Evolutionary conservation across 1,284 basidiomycete species (phyloP), one percentile per base, ranked within the genome.

Genomic region (Wallemia hederae): DNA sequence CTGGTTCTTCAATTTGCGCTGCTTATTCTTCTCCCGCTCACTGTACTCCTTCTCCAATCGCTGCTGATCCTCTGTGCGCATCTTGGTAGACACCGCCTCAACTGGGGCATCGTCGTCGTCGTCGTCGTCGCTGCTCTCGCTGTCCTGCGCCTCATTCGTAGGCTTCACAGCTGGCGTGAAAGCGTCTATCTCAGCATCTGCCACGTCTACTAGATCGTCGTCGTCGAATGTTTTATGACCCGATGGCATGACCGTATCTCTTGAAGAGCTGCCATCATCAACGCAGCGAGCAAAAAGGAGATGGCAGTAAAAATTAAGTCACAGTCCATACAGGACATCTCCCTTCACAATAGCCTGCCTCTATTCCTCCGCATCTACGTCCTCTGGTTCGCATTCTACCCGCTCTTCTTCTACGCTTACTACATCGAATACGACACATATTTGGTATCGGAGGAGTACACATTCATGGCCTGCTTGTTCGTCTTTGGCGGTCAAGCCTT

Each of bases 361-460:
- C 76, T 81, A 72, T 79, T 81, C 66, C 76, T 76, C 24, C 81
- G 91, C 67, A 69, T 94, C 62, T 98, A 98, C 71, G 79, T 89
- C 70, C 75, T 90, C 17, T 78, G 61, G 61, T 59, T 62, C 49
- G 59, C 78, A 1, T 75, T 92, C 62, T 98, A 97, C 69, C 90
- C 90, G 0, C 69, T 91, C 27, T 79, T 90, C 59, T 87, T 85
- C 56, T 94, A 91, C 70, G 82, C 91, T 25, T 97, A 94, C 75
- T 85, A 82, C 67, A 68, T 86, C 68, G 80, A 79, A 68, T 97
- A 97, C 70, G 86, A 94, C 67, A 77, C 88, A 67, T 90, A 85
- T 82, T 72, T 92, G 61, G 78, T 82, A 69, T 90, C 86, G 65
- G 91, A 94, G 70, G 86, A 91, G 69, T 92, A 86, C 85, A 91